A percentile compares a stretch with the other conserved stretches of the same genome.
Conservation (phyloP, 78 protist genomes). For the Dictyostelium purpureum region DNA sequence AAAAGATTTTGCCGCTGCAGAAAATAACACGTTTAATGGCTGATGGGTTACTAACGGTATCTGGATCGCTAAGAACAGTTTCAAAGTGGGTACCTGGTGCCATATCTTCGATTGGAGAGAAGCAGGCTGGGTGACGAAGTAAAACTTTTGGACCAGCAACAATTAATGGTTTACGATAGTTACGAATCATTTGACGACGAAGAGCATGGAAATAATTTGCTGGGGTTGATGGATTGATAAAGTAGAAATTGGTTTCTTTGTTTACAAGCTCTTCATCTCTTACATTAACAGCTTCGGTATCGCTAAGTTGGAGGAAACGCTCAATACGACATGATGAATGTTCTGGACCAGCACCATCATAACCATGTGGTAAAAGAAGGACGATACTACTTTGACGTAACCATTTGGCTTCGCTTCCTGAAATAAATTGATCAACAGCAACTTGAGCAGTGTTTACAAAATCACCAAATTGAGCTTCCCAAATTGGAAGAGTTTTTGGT, state of each 20-base stretch:
- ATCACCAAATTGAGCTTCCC: constrained; percentile 98
- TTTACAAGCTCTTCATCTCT: not conserved
- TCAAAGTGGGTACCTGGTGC: constrained; percentile 84
- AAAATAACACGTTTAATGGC: constrained; percentile 80
- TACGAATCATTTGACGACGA: constrained; percentile 91
- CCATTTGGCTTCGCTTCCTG: constrained; percentile 85
- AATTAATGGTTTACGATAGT: constrained; percentile 95
- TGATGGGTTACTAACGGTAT: constrained; percentile 14
- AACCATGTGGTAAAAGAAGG: constrained; percentile 94
- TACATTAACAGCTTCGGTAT: constrained; percentile 68
- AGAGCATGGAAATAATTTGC: constrained; percentile 97
- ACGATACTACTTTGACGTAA: constrained; percentile 86
- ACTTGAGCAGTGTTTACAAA: constrained; percentile 94
- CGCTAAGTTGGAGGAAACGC: constrained; percentile 91
- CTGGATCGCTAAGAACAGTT: constrained; percentile 79
- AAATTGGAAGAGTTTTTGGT: constrained; percentile 90
- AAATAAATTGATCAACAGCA: constrained; percentile 88
- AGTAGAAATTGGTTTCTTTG: constrained; percentile 67
- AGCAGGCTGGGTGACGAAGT: constrained; percentile 85
- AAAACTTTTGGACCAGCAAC: constrained; percentile 92
- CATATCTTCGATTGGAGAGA: constrained; percentile 82
- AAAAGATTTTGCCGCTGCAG: constrained; percentile 92
- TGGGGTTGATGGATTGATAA: constrained; percentile 95
- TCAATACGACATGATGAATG: constrained; percentile 93
- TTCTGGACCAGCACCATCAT: constrained; percentile 97